phyloP scores from a whole-genome alignment of 2,329 filamentous ascomycete species.

The Pestalotiopsis sp. region DNA sequence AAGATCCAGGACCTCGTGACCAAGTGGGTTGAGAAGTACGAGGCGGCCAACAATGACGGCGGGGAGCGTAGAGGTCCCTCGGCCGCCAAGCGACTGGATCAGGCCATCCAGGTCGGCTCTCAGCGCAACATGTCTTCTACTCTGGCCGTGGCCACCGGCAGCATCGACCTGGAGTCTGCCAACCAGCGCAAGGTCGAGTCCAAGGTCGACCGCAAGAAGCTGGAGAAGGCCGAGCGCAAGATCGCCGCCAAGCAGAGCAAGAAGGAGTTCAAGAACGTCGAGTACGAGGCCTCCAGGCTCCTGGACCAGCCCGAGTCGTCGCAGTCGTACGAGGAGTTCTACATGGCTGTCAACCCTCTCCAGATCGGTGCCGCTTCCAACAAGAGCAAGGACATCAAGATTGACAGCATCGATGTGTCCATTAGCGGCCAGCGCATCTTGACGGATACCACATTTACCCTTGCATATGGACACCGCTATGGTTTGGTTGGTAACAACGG shows the following conservation, averaged over 20 bases:
- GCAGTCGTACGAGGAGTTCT: slow-evolving; percentile 98
- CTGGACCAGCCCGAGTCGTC: slow-evolving; percentile 80
- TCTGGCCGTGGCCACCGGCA: slow-evolving; percentile 78
- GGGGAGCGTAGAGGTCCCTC: slow-evolving; percentile 72
- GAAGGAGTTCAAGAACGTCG: slow-evolving; percentile 96
- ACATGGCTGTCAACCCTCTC: slow-evolving; percentile 98
- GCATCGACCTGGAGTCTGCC: slow-evolving; percentile 90
- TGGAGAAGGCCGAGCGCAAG: slow-evolving; percentile 97
- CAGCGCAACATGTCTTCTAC: slow-evolving; percentile 97
- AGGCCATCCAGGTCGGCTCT: slow-evolving; percentile 90
- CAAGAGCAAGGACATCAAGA: slow-evolving; percentile 99
- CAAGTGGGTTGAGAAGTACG: slow-evolving; percentile 85
- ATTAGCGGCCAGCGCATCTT: slow-evolving; percentile 88
- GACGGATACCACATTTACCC: slow-evolving; percentile 83
- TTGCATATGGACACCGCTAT: slow-evolving; percentile 91
- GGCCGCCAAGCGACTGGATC: slow-evolving; percentile 81
- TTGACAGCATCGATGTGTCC: slow-evolving; percentile 93
- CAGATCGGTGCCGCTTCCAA: slow-evolving; percentile 74
- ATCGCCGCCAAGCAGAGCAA: slow-evolving; percentile 98
- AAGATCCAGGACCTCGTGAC: slow-evolving; percentile 81
- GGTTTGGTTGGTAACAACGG: slow-evolving; percentile 99
- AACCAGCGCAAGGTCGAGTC: slow-evolving; percentile 94
- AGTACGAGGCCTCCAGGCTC: slow-evolving; percentile 92
- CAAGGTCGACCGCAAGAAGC: slow-evolving; percentile 96
- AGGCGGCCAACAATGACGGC: slow-evolving; percentile 72